Evolutionary conservation across 352 stramenopile genomes (phyloP).

Genomic region (Phytophthora tubulina): DNA sequence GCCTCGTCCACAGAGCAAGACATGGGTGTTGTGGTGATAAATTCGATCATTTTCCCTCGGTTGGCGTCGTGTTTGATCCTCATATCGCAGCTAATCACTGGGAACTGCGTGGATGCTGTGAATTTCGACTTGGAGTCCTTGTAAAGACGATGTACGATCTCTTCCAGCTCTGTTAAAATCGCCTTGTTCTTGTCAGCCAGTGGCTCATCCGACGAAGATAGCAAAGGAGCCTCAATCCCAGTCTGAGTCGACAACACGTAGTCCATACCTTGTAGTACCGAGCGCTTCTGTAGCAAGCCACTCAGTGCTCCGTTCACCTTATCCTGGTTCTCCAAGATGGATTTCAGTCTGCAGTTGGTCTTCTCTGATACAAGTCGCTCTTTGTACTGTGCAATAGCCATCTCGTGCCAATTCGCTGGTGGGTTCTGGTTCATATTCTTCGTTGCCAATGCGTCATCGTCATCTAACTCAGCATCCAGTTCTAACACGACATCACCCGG

Average conservation of each 20-base stretch:
- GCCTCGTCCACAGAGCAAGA: conserved; percentile 25
- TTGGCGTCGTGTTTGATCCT: conserved; percentile 19
- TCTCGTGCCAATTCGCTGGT: conserved; percentile 28
- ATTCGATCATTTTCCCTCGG: conserved; percentile 32
- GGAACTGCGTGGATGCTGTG: not conserved
- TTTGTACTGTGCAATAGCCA: conserved; percentile 31
- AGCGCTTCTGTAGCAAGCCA: conserved; percentile 31
- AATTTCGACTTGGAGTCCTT: conserved; percentile 1
- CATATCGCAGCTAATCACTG: conserved; percentile 37
- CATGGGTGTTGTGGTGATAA: conserved; percentile 41
- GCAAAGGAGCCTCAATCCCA: not conserved
- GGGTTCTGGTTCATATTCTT: not conserved
- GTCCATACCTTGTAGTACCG: conserved; percentile 37
- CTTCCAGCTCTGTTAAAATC: conserved; percentile 23
- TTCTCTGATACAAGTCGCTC: conserved; percentile 40
- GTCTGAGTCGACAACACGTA: conserved; percentile 11
- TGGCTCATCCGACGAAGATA: not conserved
- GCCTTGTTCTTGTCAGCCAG: not conserved
- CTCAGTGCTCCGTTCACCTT: conserved; percentile 29
- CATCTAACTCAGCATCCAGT: not conserved
- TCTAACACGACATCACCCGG: conserved; percentile 13
- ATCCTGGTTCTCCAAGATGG: conserved; percentile 35
- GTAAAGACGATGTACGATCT: conserved; percentile 23
- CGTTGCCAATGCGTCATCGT: not conserved
- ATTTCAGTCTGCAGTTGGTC: conserved; percentile 41